Percentiles rank a stretch among this genome's conserved stretches.
These are phyloP conservation scores for Phalaenopsis aphrodite DNA, from an alignment of 106 monocot species.

Conservation along the genomic window DNA sequence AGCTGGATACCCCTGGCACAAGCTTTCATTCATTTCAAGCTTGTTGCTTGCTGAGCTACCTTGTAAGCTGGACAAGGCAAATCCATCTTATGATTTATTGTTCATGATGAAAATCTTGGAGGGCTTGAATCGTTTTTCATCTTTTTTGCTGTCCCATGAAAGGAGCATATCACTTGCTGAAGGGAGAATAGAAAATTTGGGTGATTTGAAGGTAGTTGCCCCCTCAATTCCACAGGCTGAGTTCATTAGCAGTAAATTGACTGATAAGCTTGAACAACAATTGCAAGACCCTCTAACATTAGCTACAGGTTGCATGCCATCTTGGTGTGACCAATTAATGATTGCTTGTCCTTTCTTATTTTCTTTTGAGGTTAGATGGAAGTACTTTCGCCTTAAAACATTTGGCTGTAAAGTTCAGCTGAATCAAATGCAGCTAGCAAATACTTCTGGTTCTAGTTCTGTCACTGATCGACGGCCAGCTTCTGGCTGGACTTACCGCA, in stretches of 20 bases:
- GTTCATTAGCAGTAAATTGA: constrained; percentile 62
- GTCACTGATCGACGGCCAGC: constrained; percentile 1
- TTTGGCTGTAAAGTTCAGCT: constrained; percentile 26
- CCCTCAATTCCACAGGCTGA: constrained; percentile 48
- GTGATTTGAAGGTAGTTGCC: constrained; percentile 24
- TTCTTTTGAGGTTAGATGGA: constrained; percentile 69
- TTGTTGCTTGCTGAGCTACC: constrained; percentile 47
- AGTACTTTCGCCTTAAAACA: constrained; percentile 46
- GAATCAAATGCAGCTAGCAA: constrained; percentile 6
- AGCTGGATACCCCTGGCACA: constrained; percentile 24
- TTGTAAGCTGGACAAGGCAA: constrained; percentile 50
- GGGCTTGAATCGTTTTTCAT: constrained; percentile 49
- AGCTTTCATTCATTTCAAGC: constrained; percentile 46
- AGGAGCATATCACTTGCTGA: constrained; percentile 43
- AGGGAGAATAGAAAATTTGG: constrained; percentile 34
- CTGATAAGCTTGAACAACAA: constrained; percentile 80
- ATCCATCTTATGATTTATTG: constrained; percentile 57
- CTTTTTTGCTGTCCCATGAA: constrained; percentile 35
- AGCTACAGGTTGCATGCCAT: constrained; percentile 44
- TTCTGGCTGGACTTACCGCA: constrained; percentile 17
- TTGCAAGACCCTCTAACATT: constrained; percentile 58
- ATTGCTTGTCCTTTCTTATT: constrained; percentile 65
- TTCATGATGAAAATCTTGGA: constrained; percentile 70
- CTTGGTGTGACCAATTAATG: constrained; percentile 69
- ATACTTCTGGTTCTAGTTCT: constrained; percentile 5